These are phyloP conservation scores for Durusdinium trenchii DNA, from an alignment of 73 alveolate genomes.

Conservation along the genomic window DNA sequence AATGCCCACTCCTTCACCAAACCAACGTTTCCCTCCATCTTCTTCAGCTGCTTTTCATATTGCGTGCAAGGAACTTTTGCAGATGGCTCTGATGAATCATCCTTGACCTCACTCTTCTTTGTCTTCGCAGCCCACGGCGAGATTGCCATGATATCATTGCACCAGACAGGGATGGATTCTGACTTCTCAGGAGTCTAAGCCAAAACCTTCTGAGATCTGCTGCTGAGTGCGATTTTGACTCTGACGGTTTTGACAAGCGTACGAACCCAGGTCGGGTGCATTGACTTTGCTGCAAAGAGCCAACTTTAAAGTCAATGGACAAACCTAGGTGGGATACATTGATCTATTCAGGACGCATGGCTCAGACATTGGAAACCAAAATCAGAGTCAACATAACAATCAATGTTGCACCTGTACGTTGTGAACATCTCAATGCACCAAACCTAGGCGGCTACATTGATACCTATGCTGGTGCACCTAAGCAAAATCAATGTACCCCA, in stretches of 20 bases:
- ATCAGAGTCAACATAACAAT: neutral
- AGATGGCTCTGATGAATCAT: neutral
- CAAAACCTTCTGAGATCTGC: neutral
- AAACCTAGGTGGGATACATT: neutral
- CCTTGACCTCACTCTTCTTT: neutral
- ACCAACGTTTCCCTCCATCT: conserved; percentile 41
- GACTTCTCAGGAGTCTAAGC: neutral
- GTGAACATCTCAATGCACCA: neutral
- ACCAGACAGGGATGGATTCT: neutral
- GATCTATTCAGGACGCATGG: neutral
- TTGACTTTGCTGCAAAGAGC: neutral
- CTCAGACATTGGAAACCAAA: neutral
- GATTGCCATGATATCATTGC: neutral
- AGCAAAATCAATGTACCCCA: neutral
- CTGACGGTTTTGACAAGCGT: neutral
- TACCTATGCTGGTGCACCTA: neutral
- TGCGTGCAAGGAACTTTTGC: neutral
- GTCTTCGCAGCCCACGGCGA: conserved; percentile 29
- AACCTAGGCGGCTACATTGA: neutral
- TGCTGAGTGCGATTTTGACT: neutral
- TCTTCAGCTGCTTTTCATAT: neutral
- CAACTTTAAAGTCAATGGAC: neutral
- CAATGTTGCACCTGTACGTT: neutral
- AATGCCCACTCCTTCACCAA: neutral
- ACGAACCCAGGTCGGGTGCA: neutral